Base-by-base conservation (phyloP, 495 filamentous ascomycete species). In the Lasiosphaeria hispida region DNA sequence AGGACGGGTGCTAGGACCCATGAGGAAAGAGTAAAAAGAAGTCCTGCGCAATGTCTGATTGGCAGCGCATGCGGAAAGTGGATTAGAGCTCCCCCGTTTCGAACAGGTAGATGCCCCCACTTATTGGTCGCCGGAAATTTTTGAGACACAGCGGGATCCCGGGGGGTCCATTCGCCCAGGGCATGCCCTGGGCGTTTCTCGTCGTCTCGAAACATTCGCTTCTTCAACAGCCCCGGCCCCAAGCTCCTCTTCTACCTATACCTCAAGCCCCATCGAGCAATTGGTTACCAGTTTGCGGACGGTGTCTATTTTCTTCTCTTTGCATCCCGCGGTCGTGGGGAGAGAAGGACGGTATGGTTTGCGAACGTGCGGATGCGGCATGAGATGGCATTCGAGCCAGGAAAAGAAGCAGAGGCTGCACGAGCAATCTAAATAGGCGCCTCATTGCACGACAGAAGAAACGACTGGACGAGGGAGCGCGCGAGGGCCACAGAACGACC, bases 341-440 rank as follows among this genome's bases (percentile, higher is more conserved):
- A 34, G 42, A 53, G 50, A 30, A 34, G 18, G 8, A n/a, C 19
- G 23, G 23, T 13, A 49, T 13, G 30, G 35, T 14, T 17, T 0
- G 14, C 10, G 52, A 3, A 43, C 14, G 41, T 49, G 57, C 57
- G 47, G 17, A 17, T n/a, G 41, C 57, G 57, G 49, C 41, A 48
- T 53, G 44, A 37, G 43, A 52, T 17, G 33, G 36, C 30, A 8
- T 34, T 50, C 48, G 14, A 50, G 54, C 52, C 59, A 57, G 52
- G 39, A 57, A 49, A 49, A 57, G 45, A 37, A 56, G 35, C 53
- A 42, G 23, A 37, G 37, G 17, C 36, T 53, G 48, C 52, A 57
- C 50, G 43, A 57, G n/a, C 58, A 64, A 61, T 61, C 18, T 61
- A 61, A 58, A 42, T 64, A 64, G 54, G 58, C 62, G 62, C 62